Conservation (phyloP, 495 filamentous ascomycete genomes). For the Penicillium salamii region DNA sequence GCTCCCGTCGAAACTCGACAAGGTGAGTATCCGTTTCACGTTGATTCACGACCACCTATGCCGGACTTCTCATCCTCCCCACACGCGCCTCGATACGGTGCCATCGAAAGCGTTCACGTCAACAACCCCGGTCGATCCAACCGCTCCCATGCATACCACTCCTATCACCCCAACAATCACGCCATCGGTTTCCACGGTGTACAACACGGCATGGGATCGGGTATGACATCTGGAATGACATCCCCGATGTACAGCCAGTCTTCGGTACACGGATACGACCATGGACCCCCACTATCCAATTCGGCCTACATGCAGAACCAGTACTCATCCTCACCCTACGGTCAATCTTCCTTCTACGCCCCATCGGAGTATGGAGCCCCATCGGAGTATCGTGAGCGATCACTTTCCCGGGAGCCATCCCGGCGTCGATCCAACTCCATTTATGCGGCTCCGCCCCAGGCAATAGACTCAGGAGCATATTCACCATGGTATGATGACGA, state of each 20-base stretch:
- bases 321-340: constrained; percentile 31
- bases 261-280: constrained; percentile 29
- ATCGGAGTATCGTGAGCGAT: constrained; percentile 32
- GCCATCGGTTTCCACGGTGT: constrained; percentile 47
- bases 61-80: constrained; percentile 34
- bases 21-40: constrained; percentile 30
- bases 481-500: constrained; percentile 27
- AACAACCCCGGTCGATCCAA: constrained; percentile 21
- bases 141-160: constrained; percentile 35
- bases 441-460: constrained; percentile 29
- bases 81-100: constrained; percentile 25
- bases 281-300: constrained; percentile 35
- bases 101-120: constrained; percentile 29
- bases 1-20: constrained; percentile 31
- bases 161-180: constrained; percentile 35
- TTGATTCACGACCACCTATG: constrained; percentile 23
- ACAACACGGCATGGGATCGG: constrained; percentile 26
- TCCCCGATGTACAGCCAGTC: constrained; percentile 30
- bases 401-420: constrained; percentile 30
- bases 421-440: constrained; percentile 32
- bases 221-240: constrained; percentile 10
- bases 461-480: constrained; percentile 26
- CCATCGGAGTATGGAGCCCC: constrained; percentile 21
- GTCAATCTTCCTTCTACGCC: constrained; percentile 22
- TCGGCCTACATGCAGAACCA: constrained; percentile 35